Evolutionary conservation across 164 flowering plant species (phyloP).

Genomic region (Taxillus chinensis): DNA sequence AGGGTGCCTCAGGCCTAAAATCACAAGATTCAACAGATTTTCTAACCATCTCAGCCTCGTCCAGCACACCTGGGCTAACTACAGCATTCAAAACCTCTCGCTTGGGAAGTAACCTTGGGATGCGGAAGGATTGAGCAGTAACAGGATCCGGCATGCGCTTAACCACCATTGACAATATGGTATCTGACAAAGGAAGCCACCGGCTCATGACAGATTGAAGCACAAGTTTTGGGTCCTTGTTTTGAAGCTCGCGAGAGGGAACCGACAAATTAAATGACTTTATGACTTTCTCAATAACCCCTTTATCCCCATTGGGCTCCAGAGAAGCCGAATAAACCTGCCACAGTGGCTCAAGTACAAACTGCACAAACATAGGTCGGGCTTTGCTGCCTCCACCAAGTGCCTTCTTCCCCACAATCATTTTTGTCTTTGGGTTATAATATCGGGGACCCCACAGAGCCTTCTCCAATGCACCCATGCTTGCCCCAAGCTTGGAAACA

Average conservation of each 20-base stretch:
- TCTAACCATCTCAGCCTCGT: conserved; percentile 62
- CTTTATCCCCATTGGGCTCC: conserved; percentile 54
- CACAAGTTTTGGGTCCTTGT: conserved; percentile 72
- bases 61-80: conserved; percentile 31
- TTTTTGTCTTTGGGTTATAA: conserved; percentile 58
- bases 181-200: conserved; percentile 85
- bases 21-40: conserved; percentile 71
- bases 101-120: conserved; percentile 67
- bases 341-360: conserved; percentile 86
- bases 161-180: conserved; percentile 75
- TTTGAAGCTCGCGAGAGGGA: conserved; percentile 71
- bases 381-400: conserved; percentile 34
- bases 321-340: conserved; percentile 60
- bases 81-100: conserved; percentile 29
- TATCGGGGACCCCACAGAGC: conserved; percentile 82
- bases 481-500: conserved; percentile 63
- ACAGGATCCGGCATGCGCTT: conserved; percentile 76
- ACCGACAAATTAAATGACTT: conserved; percentile 51
- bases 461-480: conserved; percentile 41
- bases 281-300: conserved; percentile 60
- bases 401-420: conserved; percentile 80
- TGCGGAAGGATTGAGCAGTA: conserved; percentile 55
- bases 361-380: conserved; percentile 82
- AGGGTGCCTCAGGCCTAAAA: conserved; percentile 62
- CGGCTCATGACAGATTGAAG: conserved; percentile 81